Evolutionary conservation across 2,329 filamentous ascomycete genomes (phyloP), one percentile per base, ranked within the genome.

Genomic region (Clarireedia paspali): DNA sequence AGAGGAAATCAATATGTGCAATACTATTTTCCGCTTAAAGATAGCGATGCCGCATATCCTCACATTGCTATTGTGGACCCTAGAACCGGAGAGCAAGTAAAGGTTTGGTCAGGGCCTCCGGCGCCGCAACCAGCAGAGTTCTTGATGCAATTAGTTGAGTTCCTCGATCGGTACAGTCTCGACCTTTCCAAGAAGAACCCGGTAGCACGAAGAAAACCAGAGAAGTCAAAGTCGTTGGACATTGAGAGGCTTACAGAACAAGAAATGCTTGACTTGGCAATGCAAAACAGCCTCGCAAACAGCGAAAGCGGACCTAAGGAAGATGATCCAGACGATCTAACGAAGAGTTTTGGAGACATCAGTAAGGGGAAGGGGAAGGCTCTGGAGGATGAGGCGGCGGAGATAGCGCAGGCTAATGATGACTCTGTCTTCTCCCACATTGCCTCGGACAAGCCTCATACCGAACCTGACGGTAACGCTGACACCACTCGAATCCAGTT

Each of bases 31-130:
- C 75, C 77, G 1, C 80, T 83, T 54, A 77, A 88, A 63, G 90
- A 95, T 65, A 87, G 87, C 66, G 80, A 84, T n/a, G 88, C 92
- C 67, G 91, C 91, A 64, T 99, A 95, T 69, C 94, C 94, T 5
- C 91, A 99, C 69, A 94, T 97, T 56, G 90, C 91, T 46, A 96
- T 99, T 60, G 84, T 99, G 59, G 94, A 99, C 65, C 94, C 94
- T 2, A 82, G 94, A 58, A 99, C 94, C 0, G 94, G 94, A 59
- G 94, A 99, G 73, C 91, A 96, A 71, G 89, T 99, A 70, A 99
- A 99, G 74, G 82, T 91, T 1, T 97, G 94, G 92, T 91, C 88
- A 14, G 91, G 92, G 1, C 79, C 82, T 7, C 89, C 91, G 1
- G 88, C 91, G 53, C 85, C 91, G 0, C 80, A 79, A 40, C 75